phyloP scores from a whole-genome alignment of 768 basidiomycete genomes.

The Tricholoma matsutake region DNA sequence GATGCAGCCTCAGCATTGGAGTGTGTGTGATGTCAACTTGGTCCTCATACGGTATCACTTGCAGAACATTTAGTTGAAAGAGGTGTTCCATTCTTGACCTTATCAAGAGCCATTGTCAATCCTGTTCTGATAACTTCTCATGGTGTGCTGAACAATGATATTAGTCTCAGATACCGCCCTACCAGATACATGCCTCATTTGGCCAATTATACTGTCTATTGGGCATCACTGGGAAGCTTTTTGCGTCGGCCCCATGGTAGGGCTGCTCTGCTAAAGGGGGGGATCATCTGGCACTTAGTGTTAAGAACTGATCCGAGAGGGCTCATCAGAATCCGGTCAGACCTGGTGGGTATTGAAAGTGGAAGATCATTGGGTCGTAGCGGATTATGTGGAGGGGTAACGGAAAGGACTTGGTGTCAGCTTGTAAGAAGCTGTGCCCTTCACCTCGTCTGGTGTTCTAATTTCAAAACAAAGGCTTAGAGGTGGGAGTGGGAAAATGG shows the following conservation, averaged over 20 bases:
- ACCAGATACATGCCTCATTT: not conserved
- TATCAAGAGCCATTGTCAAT: not conserved
- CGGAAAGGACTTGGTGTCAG: too few relatives aligned
- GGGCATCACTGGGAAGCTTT: not conserved
- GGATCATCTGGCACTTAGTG: slow-evolving; percentile 13
- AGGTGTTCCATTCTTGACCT: not conserved
- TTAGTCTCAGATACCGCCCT: slow-evolving; percentile 6
- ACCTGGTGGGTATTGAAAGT: too few relatives aligned
- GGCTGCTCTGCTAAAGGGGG: slow-evolving; percentile 12
- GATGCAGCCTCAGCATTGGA: slow-evolving; percentile 4
- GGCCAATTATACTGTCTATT: slow-evolving; percentile 8
- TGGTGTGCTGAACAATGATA: not conserved
- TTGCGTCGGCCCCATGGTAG: slow-evolving; percentile 5
- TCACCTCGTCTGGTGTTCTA: too few relatives aligned
- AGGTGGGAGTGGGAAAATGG: too few relatives aligned
- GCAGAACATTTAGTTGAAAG: not conserved
- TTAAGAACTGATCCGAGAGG: too few relatives aligned
- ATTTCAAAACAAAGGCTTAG: too few relatives aligned
- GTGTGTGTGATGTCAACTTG: not conserved
- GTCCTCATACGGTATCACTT: not conserved
- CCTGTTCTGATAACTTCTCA: not conserved
- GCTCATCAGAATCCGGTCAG: too few relatives aligned
- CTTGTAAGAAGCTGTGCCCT: too few relatives aligned
- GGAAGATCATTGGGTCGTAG: too few relatives aligned
- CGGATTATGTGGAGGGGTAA: too few relatives aligned